Evolutionary conservation across 2,329 filamentous ascomycete genomes (phyloP).

Genomic region (Raffaelea arxii): DNA sequence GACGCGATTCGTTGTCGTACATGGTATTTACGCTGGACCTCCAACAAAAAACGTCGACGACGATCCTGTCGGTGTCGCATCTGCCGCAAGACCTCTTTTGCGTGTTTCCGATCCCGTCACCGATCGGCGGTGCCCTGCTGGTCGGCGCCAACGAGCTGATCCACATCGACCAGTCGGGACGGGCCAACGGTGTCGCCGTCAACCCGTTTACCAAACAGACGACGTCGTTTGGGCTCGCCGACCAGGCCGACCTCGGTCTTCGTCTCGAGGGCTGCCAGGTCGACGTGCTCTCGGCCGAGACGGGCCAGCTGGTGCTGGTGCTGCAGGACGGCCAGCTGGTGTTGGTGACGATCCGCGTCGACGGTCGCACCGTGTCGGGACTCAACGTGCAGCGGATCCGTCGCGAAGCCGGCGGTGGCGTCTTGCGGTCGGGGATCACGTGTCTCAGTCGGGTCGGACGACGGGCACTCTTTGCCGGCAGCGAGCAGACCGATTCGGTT

Average conservation of each 20-base stretch:
- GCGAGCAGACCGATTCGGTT: conserved; percentile 71
- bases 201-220: conserved; percentile 79
- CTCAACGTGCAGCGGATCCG: conserved; percentile 61
- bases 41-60: conserved; percentile 86
- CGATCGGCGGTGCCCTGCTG: conserved; percentile 80
- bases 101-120: conserved; percentile 72
- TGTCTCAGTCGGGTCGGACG: conserved; percentile 61
- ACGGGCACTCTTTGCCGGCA: conserved; percentile 72
- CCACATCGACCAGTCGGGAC: conserved; percentile 92
- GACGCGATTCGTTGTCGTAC: conserved; percentile 80
- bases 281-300: conserved; percentile 65
- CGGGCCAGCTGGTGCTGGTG: conserved; percentile 76
- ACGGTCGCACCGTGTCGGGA: conserved; percentile 84
- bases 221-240: conserved; percentile 74
- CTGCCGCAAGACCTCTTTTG: conserved; percentile 81
- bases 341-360: conserved; percentile 72
- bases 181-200: conserved; percentile 83
- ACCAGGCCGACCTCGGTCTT: conserved; percentile 73
- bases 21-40: conserved; percentile 93
- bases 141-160: conserved; percentile 85
- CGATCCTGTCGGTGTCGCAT: conserved; percentile 74
- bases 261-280: conserved; percentile 74
- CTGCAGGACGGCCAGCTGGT: conserved; percentile 66
- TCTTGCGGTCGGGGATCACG: conserved; percentile 54
- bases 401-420: conserved; percentile 49